Evolutionary conservation across 106 monocot species (phyloP), one percentile per base, ranked within the genome.

Genomic region (Gastrodia elata): DNA sequence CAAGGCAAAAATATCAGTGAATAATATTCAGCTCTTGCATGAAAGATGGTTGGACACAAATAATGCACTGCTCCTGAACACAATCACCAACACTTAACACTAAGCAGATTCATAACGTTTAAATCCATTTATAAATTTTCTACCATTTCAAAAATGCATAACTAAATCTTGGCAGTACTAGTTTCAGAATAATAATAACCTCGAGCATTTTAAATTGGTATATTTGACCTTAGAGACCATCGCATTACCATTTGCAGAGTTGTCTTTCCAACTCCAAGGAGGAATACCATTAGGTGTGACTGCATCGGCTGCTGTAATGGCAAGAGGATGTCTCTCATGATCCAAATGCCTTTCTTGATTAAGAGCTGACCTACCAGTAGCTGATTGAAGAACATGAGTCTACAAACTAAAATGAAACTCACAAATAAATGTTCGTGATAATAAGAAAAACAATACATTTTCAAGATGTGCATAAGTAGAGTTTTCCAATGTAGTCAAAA

Each of bases 211-310:
- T 10, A 61, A 61, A 57, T 57, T 57, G 57, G 6, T 26, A 26
- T 57, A 24, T 25, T 26, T 57, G 22, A 57, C 22, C 32, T 64
- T 33, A 24, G 35, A 69, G 18, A 69, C 25, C 38, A 39, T 11
- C 26, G 25, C 22, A 55, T 79, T 88, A 94, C 91, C 91, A 81
- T 84, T 91, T 48, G 82, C 74, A 67, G 94, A 78, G 33, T 86
- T 71, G 55, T 97, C 97, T 83, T 90, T 88, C 97, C 97, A 97
- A 72, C 84, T 97, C 97, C 97, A 97, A 32, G 93, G 97, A 35
- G 90, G 88, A 25, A 86, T 86, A 72, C 89, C 86, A 80, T 78
- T 86, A 26, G 83, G 82, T 68, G 75, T 79, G 46, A 85, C 90
- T 39, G 90, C 76, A 69, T 93, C 97, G 40, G 90, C 83, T 22